These are phyloP conservation scores for Daldinia caldariorum DNA, from an alignment of 495 filamentous ascomycete genomes.

Conservation along the genomic window DNA sequence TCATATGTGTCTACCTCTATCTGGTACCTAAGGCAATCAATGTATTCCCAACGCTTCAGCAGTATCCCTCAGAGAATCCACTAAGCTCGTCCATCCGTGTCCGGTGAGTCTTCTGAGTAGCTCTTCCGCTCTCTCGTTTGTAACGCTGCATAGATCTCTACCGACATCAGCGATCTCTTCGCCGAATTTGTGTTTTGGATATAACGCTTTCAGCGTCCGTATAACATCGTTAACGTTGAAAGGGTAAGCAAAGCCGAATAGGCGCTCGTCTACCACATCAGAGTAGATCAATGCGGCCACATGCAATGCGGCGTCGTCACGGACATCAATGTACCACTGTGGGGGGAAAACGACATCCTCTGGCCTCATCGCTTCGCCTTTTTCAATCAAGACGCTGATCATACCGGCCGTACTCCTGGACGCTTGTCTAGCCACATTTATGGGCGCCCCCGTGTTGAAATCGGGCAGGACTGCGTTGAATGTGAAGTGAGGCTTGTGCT, in stretches of 20 bases:
- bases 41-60: conserved; percentile 1
- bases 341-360: conserved; percentile 9
- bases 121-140: conserved; percentile 36
- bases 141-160: conserved; percentile 30
- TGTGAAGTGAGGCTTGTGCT: conserved; percentile 39
- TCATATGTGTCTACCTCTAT: no score
- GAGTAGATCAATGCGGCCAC: conserved; percentile 33
- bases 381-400: conserved; percentile 24
- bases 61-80: conserved; percentile 19
- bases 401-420: conserved; percentile 22
- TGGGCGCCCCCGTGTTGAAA: conserved; percentile 27
- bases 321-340: conserved; percentile 33
- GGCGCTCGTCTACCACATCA: conserved; percentile 29
- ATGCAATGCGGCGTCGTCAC: conserved; percentile 34
- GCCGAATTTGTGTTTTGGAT: conserved; percentile 19
- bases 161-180: conserved; percentile 17
- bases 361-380: background rate
- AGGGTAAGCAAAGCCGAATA: conserved; percentile 30
- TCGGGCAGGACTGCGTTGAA: conserved; percentile 39
- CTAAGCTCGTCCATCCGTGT: conserved; percentile 35
- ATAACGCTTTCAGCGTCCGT: conserved; percentile 9
- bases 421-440: conserved; percentile 21
- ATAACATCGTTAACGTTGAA: conserved; percentile 35
- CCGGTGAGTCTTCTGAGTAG: conserved; percentile 37
- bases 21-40: no score